Evolutionary conservation across 2,329 filamentous ascomycete genomes (phyloP), one percentile per base, ranked within the genome.

Genomic region (Mycogone perniciosa): DNA sequence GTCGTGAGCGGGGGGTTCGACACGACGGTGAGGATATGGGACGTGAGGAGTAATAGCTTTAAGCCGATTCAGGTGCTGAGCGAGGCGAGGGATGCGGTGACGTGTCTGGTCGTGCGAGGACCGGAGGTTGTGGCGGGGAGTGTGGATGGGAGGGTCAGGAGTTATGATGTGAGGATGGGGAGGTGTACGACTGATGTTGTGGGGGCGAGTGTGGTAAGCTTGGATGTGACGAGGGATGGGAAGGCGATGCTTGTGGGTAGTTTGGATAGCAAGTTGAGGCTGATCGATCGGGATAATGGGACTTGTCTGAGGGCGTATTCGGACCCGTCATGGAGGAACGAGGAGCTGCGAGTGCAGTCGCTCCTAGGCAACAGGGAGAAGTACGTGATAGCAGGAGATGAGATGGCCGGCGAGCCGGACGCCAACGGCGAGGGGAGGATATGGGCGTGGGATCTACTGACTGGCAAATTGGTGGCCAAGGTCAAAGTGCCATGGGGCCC

Each of bases 361-460:
- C 76, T 88, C 4, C 72, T 96, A 50, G 91, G 88, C 1, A 77
- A 81, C 31, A 83, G 80, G 56, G 92, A 96, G 68, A 84, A 81
- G 53, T 85, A 86, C 44, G 88, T 93, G 1, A 62, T 96, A 4
- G 86, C 82, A 46, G 92, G 92, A 6, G 89, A 90, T 61, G 91
- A 96, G 68, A 75, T 79, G 48, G 61, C 58, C 1, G 64, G 54
- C 20, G 64, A 60, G 31, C 31, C 56, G 37, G 62, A 50, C 20
- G 38, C 49, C 2, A 53, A 55, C 44, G 71, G 70, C 3, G 74
- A 85, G 54, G 87, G 86, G 2, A 75, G 76, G 60, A 69, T 90
- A 6, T 84, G 85, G 72, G 88, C 82, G 1, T 97, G 92, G 92
- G 90, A 96, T 70, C 71, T 95, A 20, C 66, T 96, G 49, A 85